Evolutionary conservation across 108 stramenopile genomes (phyloP), one percentile per base, ranked within the genome.

Genomic region (Fragilariopsis cylindrus): DNA sequence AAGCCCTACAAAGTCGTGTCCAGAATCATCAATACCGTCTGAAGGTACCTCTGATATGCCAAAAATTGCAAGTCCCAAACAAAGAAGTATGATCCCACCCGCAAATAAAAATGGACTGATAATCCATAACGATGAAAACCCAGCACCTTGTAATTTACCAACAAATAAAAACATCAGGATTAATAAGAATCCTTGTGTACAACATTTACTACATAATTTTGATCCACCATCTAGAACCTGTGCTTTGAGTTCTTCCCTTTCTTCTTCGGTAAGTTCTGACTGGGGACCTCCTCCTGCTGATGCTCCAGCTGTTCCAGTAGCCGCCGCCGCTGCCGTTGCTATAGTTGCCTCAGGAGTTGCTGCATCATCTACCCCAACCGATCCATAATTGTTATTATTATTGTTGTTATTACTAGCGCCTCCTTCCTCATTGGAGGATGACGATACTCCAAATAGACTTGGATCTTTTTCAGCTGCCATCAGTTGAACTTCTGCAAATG

Each of bases 1-100:
- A 50, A 63, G 58, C 43, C 40, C 18, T 48, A 11, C 12, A 11
- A 62, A 49, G 46, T 43, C 76, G 57, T 57, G 57, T 44, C 42
- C 73, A 50, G 73, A 76, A 67, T 79, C 84, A 40, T 76, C 71
- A 12, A 77, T 76, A 7, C 76, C 84, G 49, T 84, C 81, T 8
- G 78, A 74, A 18, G 82, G 74, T 5, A 80, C 71, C 70, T 88
- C 93, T 4, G 89, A 74, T 58, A 92, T 84, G 54, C 93, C 91
- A 74, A 93, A 96, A 48, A 93, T 96, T 4, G 89, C 90, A 67
- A 84, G 91, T 4, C 88, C 91, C 40, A 93, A 71, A 67, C 92
- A 92, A 57, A 83, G 90, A 2, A 96, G 71, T 47, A 96, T 82
- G n/a, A 90, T 76, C 88, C 85, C 11, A 76, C 82, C 90, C 60